Evolutionary conservation across 2,329 filamentous ascomycete species (phyloP).

Genomic region (Paracamarosporium sp.): DNA sequence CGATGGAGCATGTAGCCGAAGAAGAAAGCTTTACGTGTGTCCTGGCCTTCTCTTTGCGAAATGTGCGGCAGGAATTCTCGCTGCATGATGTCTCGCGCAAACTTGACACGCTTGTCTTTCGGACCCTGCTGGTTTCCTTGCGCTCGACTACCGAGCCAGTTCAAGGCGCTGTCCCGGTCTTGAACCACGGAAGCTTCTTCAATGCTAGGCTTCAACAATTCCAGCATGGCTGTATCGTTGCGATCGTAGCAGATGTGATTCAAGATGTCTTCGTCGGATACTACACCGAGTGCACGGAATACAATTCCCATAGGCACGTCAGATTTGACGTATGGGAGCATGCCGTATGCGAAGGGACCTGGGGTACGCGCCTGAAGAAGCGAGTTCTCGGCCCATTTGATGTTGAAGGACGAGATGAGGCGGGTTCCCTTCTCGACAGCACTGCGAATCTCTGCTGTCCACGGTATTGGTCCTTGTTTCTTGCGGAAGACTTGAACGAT

Average conservation of each 20-base stretch:
- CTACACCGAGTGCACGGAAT: constrained; percentile 92
- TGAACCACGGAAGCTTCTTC: constrained; percentile 97
- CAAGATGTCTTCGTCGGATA: constrained; percentile 96
- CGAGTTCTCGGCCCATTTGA: constrained; percentile 89
- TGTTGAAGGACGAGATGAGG: constrained; percentile 88
- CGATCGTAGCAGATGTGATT: constrained; percentile 98
- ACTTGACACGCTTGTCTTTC: constrained; percentile 88
- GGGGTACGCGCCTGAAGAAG: constrained; percentile 80
- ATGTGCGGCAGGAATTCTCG: constrained; percentile 98
- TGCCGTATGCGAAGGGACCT: constrained; percentile 87
- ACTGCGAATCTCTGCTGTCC: constrained; percentile 94
- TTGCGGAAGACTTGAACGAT: constrained; percentile 99
- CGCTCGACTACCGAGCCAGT: constrained; percentile 94
- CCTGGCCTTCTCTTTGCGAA: constrained; percentile 90
- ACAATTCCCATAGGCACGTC: constrained; percentile 95
- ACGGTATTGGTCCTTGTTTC: constrained; percentile 90
- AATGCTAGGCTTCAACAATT: constrained; percentile 96
- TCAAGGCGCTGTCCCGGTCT: constrained; percentile 89
- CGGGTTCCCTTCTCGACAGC: constrained; percentile 95
- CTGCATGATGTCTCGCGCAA: constrained; percentile 92
- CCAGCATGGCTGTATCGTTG: constrained; percentile 94
- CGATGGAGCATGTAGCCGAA: constrained; percentile 99
- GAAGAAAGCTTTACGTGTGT: constrained; percentile 97
- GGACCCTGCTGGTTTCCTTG: constrained; percentile 73
- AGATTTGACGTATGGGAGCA: constrained; percentile 89